Percentiles rank a stretch among this genome's conserved stretches.
These are phyloP conservation scores for Fusarium torreyae DNA, from an alignment of 2,329 filamentous ascomycete species.

Conservation along the genomic window DNA sequence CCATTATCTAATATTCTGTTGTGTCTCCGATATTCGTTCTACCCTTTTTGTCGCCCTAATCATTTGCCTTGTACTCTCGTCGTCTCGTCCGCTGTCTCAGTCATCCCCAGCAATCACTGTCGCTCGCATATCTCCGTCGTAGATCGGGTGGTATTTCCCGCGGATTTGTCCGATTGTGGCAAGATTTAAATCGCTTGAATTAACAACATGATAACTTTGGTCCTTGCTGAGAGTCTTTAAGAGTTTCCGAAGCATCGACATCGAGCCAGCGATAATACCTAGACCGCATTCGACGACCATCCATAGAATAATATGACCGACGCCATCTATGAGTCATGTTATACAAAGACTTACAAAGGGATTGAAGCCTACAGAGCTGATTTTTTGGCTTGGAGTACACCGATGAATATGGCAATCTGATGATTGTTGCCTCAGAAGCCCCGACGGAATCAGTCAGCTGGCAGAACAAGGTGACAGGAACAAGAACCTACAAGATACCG, in stretches of 20 bases:
- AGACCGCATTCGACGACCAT: conserved; percentile 27
- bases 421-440: conserved; percentile 24
- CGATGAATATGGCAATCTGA: conserved; percentile 25
- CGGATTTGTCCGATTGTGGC: conserved; percentile 21
- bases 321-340: conserved; percentile 1
- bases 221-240: conserved; percentile 12
- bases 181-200: conserved; percentile 9
- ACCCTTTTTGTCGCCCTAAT: conserved; percentile 5
- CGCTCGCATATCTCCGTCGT: not conserved
- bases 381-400: not conserved
- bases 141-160: conserved; percentile 6
- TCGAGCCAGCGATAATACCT: conserved; percentile 26
- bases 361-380: too few species aligned
- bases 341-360: not conserved
- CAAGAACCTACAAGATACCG: conserved; percentile 13
- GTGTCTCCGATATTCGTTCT: too few species aligned
- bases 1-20: too few species aligned
- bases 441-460: not conserved
- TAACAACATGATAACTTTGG: not conserved
- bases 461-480: not conserved
- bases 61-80: conserved; percentile 17
- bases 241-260: conserved; percentile 32
- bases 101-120: conserved; percentile 1
- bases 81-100: conserved; percentile 9
- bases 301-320: conserved; percentile 19